Percentiles rank a stretch among this genome's conserved stretches.
These are phyloP conservation scores for Aspergillus bridgeri DNA, from an alignment of 495 filamentous ascomycete genomes.

Conservation along the genomic window DNA sequence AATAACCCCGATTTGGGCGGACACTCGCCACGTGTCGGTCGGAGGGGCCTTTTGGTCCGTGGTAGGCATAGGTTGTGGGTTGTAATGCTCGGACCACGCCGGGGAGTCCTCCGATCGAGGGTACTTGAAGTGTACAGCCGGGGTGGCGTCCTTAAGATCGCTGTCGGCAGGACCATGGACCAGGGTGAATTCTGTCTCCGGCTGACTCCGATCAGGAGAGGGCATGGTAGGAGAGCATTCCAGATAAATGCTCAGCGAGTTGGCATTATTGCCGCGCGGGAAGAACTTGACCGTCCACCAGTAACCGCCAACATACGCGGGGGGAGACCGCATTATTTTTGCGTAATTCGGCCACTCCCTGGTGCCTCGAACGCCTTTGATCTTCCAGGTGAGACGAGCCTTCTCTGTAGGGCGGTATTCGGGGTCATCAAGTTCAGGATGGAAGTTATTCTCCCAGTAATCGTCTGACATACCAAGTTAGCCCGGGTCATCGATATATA, in stretches of 20 bases:
- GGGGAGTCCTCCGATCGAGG: constrained; percentile 24
- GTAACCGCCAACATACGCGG: constrained; percentile 56
- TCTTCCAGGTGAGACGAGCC: constrained; percentile 58
- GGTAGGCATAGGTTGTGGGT: constrained; percentile 26
- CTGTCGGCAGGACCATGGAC: constrained; percentile 32
- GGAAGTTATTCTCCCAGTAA: constrained; percentile 60
- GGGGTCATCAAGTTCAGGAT: constrained; percentile 55
- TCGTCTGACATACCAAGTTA: constrained; percentile 35
- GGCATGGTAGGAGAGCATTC: constrained; percentile 55
- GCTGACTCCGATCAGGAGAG: constrained; percentile 31
- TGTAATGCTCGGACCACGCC: constrained; percentile 35
- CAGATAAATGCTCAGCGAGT: constrained; percentile 60
- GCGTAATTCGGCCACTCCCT: constrained; percentile 56
- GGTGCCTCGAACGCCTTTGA: constrained; percentile 59
- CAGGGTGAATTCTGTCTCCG: constrained; percentile 39
- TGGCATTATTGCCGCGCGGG: constrained; percentile 60
- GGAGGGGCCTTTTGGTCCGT: constrained; percentile 9
- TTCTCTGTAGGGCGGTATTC: constrained; percentile 50
- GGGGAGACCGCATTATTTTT: constrained; percentile 57
- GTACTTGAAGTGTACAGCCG: constrained; percentile 31
- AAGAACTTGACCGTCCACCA: constrained; percentile 72
- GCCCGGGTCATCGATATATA: constrained; percentile 12
- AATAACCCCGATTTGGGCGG: constrained; percentile 61
- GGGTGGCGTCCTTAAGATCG: constrained; percentile 23
- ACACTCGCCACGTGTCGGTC: constrained; percentile 43